A percentile compares a stretch with the other conserved stretches of the same genome.
Evolutionary conservation across 129 eudicot species (phyloP).

Genomic region (Ambrosia artemisiifolia): DNA sequence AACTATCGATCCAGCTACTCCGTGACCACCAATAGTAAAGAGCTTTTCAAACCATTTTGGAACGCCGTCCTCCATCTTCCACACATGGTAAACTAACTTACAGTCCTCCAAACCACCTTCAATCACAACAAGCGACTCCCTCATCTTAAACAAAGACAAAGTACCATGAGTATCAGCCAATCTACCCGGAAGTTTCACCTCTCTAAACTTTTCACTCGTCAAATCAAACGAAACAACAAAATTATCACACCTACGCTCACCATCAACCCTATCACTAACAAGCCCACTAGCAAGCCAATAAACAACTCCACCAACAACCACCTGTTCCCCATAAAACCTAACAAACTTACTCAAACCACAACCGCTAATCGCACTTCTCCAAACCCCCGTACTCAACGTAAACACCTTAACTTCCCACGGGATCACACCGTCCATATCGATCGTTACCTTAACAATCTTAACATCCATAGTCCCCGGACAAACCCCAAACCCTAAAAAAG

Average conservation of each 20-base stretch:
- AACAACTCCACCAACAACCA: background rate
- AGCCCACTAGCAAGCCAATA: too few species aligned
- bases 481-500: background rate
- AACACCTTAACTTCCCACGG: background rate
- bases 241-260: background rate
- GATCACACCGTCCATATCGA: too few species aligned
- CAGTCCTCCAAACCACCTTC: too few species aligned
- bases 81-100: too few species aligned
- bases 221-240: constrained; percentile 1
- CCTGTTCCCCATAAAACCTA: background rate
- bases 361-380: background rate
- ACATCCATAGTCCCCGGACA: background rate
- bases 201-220: background rate
- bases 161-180: too few species aligned
- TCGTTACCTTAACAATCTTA: background rate
- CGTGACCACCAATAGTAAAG: too few species aligned
- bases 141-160: too few species aligned
- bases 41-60: too few species aligned
- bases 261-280: background rate
- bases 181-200: background rate
- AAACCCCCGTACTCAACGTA: background rate
- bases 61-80: too few species aligned
- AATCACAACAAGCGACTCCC: too few species aligned
- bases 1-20: too few species aligned
- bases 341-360: background rate